Base-by-base conservation (phyloP, 164 flowering plant species). In the Warburgia ugandensis region DNA sequence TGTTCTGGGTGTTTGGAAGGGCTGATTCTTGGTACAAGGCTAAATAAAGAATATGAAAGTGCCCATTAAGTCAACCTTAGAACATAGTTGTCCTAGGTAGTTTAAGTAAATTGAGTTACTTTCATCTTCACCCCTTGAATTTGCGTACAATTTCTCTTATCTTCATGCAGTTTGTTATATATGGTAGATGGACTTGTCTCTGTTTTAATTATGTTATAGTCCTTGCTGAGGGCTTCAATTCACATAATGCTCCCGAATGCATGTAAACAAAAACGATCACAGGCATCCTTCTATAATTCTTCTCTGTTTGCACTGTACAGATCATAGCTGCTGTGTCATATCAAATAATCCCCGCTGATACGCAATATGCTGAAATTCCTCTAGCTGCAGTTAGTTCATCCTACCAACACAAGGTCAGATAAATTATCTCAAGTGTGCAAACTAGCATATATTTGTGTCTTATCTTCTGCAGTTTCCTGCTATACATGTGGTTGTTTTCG, bases 341-440 rank as follows among this genome's bases (percentile, higher is more conserved):
- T 60, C 97, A 90, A 69, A 78, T 86, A 44, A 65, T 86, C 21
- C 87, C 90, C 39, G 77, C 79, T 47, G 97, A 90, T 48, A 78
- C 79, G n/a, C 88, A 76, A 19, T 73, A 67, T 84, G 95, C 94
- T 39, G 97, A 90, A 70, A 69, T 86, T 60, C 97, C 95, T 45
- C 72, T 90, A 53, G 76, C 86, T 65, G 91, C 86, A 58, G 88
- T 90, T 51, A 67, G 67, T 52, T 72, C 79, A 62, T 50, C 23
- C 50, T 58, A 76, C 64, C 95, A 80, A 55, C 68, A 46, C 40
- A 77, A 84, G 97, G 97, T 90, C 51, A 41, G 45, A 45, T 9
- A 6, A 41, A 50, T 10, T 39, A 35, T 49, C 48, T 26, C 36
- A 30, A 20, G 6, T 26, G 36, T 32, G 5, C 16, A 3, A 38